Base-by-base conservation (phyloP, 2,329 filamentous ascomycete genomes). In the Fusarium domesticum region DNA sequence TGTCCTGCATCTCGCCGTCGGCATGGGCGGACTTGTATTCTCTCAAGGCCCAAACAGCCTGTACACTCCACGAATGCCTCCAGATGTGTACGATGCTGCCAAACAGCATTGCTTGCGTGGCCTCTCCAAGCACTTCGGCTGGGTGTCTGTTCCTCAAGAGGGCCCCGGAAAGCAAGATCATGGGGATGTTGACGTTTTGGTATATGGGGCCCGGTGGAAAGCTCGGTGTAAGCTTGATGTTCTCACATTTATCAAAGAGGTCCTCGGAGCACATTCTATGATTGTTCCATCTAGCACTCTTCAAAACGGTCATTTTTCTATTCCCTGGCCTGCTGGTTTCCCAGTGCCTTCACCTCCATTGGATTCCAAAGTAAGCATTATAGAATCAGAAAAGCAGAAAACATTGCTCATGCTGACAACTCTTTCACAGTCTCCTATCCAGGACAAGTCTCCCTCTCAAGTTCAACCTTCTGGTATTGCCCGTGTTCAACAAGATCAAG, bases 111-210 rank as follows among this genome's bases (percentile, higher is more conserved):
- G 75, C 47, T 67, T 73, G 18, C 44, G 59, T 0, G 62, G 73
- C 2, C 73, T 87, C 0, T 63, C 66, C 1, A 55, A 68, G 1
- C 65, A 84, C 4, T 89, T 80, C 54, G 42, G 66, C 0, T 69
- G 67, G 6, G 80, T 86, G 5, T 75, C 72, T 1, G 73, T 76
- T 0, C 82, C 86, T 0, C 77, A 84, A 19, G 85, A 89, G 53
- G 84, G 79, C 0, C 87, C 87, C 0, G 82, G 63, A 1, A 93
- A 93, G 64, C 33, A 53, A 0, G 78, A 82, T 54, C 77, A 81
- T 57, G 89, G 88, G 16, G 89, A 93, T 53, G 69, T 95, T 30
- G 88, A 93, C 64, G 72, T 91, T 46, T 64, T 89, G 2, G 74
- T 88, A 2, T 68, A 70, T 0, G 60, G 62, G 23, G 65, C 68